phyloP scores from a whole-genome alignment of 2,329 filamentous ascomycete species.

The Talaromyces sp. region DNA sequence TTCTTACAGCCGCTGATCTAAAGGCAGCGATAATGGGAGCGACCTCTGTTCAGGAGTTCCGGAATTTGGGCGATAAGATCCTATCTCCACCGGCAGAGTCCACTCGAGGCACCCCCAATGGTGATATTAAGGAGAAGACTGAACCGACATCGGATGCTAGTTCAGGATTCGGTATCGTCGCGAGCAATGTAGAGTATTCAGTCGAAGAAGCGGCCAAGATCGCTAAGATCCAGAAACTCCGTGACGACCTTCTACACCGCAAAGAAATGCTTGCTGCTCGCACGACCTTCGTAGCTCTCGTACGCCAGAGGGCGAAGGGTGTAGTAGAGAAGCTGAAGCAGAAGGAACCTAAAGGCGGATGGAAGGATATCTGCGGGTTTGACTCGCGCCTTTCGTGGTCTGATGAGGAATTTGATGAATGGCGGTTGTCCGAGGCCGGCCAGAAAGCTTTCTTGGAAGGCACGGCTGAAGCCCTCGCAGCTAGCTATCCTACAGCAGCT shows the following conservation, averaged over 20 bases:
- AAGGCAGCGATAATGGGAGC: conserved; percentile 44
- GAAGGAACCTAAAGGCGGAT: conserved; percentile 47
- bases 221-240: conserved; percentile 38
- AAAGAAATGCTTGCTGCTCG: conserved; percentile 46
- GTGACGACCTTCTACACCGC: conserved; percentile 39
- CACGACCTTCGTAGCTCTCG: conserved; percentile 45
- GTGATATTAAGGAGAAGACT: conserved; percentile 18
- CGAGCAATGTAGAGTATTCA: conserved; percentile 38
- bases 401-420: conserved; percentile 52
- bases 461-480: conserved; percentile 35
- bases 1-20: conserved; percentile 46
- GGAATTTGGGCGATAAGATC: conserved; percentile 43
- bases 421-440: conserved; percentile 44
- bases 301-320: conserved; percentile 45
- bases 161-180: conserved; percentile 33
- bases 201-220: conserved; percentile 42
- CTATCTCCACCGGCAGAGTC: conserved; percentile 34
- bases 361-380: conserved; percentile 54
- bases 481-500: conserved; percentile 25
- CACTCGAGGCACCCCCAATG: conserved; percentile 20
- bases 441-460: conserved; percentile 44
- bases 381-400: conserved; percentile 51
- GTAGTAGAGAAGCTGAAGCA: conserved; percentile 50
- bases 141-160: conserved; percentile 24
- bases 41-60: conserved; percentile 44